Percentiles rank a stretch among this genome's conserved stretches.
phyloP scores from a whole-genome alignment of 1,284 basidiomycete species.

The Tausonia pullulans region DNA sequence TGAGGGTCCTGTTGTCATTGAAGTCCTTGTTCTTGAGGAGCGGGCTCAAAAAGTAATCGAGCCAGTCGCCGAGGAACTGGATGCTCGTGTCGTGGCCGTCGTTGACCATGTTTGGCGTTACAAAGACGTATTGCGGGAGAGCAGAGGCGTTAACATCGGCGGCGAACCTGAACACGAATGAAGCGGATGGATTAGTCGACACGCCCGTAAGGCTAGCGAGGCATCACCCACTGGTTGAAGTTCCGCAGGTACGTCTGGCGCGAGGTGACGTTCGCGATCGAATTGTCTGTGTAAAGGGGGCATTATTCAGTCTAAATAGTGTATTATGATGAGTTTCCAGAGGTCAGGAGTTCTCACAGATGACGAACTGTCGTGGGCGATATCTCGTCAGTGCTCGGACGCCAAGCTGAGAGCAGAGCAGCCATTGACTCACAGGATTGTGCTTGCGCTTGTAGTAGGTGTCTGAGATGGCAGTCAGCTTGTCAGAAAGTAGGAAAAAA shows the following conservation, averaged over 20 bases:
- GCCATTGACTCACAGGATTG: slow-evolving; percentile 40
- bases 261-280: slow-evolving; percentile 36
- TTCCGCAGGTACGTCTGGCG: slow-evolving; percentile 48
- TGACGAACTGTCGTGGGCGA: not conserved
- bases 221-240: slow-evolving; percentile 43
- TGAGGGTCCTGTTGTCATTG: slow-evolving; percentile 45
- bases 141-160: slow-evolving; percentile 39
- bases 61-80: slow-evolving; percentile 42
- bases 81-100: slow-evolving; percentile 51
- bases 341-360: no score
- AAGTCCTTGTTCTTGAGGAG: slow-evolving; percentile 41
- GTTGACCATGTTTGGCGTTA: slow-evolving; percentile 53
- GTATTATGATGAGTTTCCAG: no score
- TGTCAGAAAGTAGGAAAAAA: no score
- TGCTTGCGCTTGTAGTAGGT: slow-evolving; percentile 49
- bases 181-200: slow-evolving; percentile 20
- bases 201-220: slow-evolving; percentile 39
- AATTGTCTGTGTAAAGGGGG: slow-evolving; percentile 33
- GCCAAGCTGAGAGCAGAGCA: not conserved
- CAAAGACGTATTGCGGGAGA: slow-evolving; percentile 51
- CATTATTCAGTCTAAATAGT: not conserved
- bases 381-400: no score
- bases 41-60: slow-evolving; percentile 46
- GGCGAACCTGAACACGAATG: slow-evolving; percentile 18
- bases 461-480: not conserved